These are phyloP conservation scores for Papilionanthe hybrid DNA, from an alignment of 116 monocot genomes.

Conservation along the genomic window DNA sequence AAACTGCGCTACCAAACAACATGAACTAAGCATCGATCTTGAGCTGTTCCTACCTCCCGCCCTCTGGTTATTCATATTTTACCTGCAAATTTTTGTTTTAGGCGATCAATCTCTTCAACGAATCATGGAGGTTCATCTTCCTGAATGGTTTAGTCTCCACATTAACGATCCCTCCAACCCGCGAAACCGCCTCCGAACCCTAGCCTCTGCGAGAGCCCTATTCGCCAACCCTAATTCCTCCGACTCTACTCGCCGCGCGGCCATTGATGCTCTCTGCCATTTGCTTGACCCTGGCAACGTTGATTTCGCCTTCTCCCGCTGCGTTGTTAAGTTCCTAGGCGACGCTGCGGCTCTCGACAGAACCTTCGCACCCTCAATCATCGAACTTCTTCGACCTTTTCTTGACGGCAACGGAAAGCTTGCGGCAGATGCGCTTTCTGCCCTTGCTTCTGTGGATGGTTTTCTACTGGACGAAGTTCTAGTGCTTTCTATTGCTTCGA, in stretches of 20 bases:
- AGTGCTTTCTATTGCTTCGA: slow-evolving; percentile 40
- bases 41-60: no score
- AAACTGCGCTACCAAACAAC: no score
- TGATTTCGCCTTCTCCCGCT: slow-evolving; percentile 19
- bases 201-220: slow-evolving; percentile 23
- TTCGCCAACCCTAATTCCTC: slow-evolving; percentile 20
- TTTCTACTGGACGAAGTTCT: slow-evolving; percentile 27
- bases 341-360: slow-evolving; percentile 13
- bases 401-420: slow-evolving; percentile 16
- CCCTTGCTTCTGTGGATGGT: slow-evolving; percentile 25
- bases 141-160: slow-evolving; percentile 15
- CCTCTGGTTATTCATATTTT: no score
- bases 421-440: slow-evolving; percentile 40
- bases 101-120: neutral
- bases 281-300: slow-evolving; percentile 3
- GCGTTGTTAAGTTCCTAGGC: slow-evolving; percentile 24
- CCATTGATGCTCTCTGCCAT: slow-evolving; percentile 16
- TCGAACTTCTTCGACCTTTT: slow-evolving; percentile 21
- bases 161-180: slow-evolving; percentile 4
- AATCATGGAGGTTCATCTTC: slow-evolving; percentile 24
- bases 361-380: slow-evolving; percentile 6
- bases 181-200: slow-evolving; percentile 8
- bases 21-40: no score
- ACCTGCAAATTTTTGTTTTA: neutral
- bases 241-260: slow-evolving; percentile 15